Evolutionary conservation across 768 basidiomycete genomes (phyloP).

Genomic region (Exidia glandulosa): DNA sequence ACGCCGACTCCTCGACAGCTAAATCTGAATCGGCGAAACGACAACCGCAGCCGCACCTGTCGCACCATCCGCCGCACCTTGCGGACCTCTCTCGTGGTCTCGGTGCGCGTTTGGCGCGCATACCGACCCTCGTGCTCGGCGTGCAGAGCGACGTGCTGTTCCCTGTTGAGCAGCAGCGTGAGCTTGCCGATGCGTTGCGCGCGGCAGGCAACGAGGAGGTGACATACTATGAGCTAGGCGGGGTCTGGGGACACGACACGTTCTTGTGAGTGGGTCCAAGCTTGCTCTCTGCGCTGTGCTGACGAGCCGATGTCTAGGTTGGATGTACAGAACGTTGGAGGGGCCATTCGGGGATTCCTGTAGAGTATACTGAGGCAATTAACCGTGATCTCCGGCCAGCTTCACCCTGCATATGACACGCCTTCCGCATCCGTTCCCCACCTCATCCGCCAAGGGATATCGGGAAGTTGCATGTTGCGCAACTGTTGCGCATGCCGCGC

Average conservation of each 20-base stretch:
- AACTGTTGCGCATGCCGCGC: too few species aligned
- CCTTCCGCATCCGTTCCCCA: too few species aligned
- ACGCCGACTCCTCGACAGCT: constrained; percentile 12
- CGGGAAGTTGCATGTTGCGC: too few species aligned
- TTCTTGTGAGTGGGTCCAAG: constrained; percentile 58
- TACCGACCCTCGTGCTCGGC: constrained; percentile 78
- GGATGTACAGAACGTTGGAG: constrained; percentile 82
- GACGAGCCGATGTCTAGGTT: constrained; percentile 31
- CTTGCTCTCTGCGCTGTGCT: neutral
- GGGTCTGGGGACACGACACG: constrained; percentile 99
- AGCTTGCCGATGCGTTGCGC: constrained; percentile 83
- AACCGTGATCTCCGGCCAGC: too few species aligned
- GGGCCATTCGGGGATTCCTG: constrained; percentile 84
- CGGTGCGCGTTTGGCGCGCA: constrained; percentile 49
- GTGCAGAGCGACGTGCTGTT: constrained; percentile 97
- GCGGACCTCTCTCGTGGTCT: constrained; percentile 71
- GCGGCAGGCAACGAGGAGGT: constrained; percentile 83
- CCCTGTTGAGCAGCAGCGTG: constrained; percentile 93
- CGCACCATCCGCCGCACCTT: constrained; percentile 65
- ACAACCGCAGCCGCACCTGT: constrained; percentile 54
- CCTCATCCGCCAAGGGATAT: too few species aligned
- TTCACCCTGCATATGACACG: too few species aligned
- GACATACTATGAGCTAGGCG: constrained; percentile 93
- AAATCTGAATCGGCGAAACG: constrained; percentile 14
- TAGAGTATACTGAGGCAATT: constrained; percentile 10